Evolutionary conservation across 106 monocot species (phyloP).

Genomic region (Dendrobium nobile): DNA sequence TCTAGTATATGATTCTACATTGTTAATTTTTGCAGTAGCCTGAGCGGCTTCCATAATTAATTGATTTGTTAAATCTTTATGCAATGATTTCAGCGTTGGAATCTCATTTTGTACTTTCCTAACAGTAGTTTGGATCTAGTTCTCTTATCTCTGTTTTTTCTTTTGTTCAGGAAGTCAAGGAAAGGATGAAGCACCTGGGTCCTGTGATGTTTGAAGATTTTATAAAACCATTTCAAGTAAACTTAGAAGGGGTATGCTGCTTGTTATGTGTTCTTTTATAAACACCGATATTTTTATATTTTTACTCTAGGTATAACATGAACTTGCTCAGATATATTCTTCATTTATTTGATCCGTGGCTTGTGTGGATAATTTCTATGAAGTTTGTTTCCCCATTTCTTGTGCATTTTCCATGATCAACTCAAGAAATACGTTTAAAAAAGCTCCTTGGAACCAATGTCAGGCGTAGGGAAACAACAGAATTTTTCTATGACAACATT

Average conservation of each 20-base stretch:
- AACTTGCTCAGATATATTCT: neutral
- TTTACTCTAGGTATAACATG: neutral
- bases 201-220: slow-evolving; percentile 82
- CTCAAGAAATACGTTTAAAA: no score
- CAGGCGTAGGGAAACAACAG: no score
- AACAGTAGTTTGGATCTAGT: neutral
- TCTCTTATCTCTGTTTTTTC: neutral
- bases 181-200: slow-evolving; percentile 48
- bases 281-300: neutral
- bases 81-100: neutral
- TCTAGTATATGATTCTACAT: neutral
- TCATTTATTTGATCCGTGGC: neutral
- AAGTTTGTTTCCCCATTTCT: no score
- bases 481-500: no score
- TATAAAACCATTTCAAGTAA: slow-evolving; percentile 66
- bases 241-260: slow-evolving; percentile 45
- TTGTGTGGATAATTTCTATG: neutral
- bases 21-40: neutral
- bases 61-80: neutral
- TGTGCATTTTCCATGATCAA: no score
- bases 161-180: slow-evolving; percentile 51
- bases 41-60: neutral
- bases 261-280: neutral
- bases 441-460: no score
- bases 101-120: neutral